These are phyloP conservation scores for Tulasnella calospora DNA, from an alignment of 768 basidiomycete species.

Conservation along the genomic window DNA sequence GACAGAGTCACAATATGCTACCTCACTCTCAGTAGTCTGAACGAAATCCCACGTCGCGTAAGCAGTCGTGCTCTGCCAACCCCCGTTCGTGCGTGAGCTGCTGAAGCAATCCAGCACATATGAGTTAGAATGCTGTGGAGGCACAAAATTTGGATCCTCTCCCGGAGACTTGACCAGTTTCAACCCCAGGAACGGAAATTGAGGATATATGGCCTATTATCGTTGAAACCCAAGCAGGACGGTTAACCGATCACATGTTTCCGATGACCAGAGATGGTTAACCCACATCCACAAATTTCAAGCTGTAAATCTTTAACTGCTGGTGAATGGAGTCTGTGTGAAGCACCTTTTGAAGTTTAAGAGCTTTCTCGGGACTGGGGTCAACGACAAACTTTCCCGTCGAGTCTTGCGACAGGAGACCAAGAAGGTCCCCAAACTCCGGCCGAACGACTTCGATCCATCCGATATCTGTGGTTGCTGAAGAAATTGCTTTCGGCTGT, in stretches of 20 bases:
- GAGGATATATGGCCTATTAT: background rate
- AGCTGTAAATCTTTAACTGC: background rate
- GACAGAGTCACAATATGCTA: background rate
- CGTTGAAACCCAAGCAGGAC: background rate
- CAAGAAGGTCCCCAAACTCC: background rate
- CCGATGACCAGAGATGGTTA: background rate
- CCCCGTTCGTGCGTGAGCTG: background rate
- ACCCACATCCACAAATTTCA: background rate
- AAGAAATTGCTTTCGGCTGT: background rate
- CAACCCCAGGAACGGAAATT: background rate
- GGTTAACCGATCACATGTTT: background rate
- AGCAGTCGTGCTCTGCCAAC: background rate
- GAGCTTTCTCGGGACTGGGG: background rate
- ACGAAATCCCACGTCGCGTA: background rate
- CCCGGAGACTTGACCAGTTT: background rate
- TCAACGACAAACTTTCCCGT: background rate
- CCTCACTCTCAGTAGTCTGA: background rate
- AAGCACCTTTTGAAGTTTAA: background rate
- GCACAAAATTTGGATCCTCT: background rate
- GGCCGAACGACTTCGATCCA: background rate
- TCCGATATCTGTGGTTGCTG: background rate
- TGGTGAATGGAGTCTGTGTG: background rate
- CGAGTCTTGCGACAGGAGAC: background rate
- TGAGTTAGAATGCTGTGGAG: background rate
- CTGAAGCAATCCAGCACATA: background rate